Evolutionary conservation across 2,329 filamentous ascomycete genomes (phyloP).

Genomic region (Sporothrix schenckii): DNA sequence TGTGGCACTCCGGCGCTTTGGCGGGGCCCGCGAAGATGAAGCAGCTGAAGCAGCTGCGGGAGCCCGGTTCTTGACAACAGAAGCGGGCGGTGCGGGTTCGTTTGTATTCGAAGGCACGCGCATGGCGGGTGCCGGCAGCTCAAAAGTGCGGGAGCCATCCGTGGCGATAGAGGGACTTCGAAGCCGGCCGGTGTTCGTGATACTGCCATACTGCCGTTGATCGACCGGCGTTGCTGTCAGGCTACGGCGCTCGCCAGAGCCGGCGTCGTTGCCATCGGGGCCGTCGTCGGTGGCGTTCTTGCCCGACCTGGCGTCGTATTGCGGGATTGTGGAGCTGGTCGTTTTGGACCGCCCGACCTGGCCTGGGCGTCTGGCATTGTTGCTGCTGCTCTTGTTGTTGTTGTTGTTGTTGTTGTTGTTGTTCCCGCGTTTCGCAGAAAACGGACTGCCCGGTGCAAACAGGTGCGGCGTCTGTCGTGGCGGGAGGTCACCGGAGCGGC

Average conservation of each 20-base stretch:
- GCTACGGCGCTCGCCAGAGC: conserved; percentile 46
- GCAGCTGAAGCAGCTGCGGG: background rate
- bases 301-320: background rate
- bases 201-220: conserved; percentile 57
- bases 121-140: conserved; percentile 59
- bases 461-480: conserved; percentile 42
- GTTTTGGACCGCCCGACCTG: conserved; percentile 37
- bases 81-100: conserved; percentile 35
- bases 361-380: background rate
- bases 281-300: conserved; percentile 22
- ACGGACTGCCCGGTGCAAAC: conserved; percentile 32
- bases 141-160: conserved; percentile 47
- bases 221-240: conserved; percentile 46
- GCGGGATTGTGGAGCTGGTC: conserved; percentile 3
- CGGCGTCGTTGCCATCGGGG: background rate
- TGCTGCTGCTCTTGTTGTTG: conserved; percentile 1
- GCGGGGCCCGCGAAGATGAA: background rate
- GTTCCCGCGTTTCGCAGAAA: conserved; percentile 37
- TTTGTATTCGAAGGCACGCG: conserved; percentile 44
- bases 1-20: conserved; percentile 8
- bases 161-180: conserved; percentile 35
- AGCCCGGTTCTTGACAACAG: conserved; percentile 8
- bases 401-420: conserved; percentile 20
- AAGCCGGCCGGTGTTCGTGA: conserved; percentile 49
- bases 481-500: conserved; percentile 42